Conservation (phyloP, 768 basidiomycete genomes). For the Lactifluus echinatus region DNA sequence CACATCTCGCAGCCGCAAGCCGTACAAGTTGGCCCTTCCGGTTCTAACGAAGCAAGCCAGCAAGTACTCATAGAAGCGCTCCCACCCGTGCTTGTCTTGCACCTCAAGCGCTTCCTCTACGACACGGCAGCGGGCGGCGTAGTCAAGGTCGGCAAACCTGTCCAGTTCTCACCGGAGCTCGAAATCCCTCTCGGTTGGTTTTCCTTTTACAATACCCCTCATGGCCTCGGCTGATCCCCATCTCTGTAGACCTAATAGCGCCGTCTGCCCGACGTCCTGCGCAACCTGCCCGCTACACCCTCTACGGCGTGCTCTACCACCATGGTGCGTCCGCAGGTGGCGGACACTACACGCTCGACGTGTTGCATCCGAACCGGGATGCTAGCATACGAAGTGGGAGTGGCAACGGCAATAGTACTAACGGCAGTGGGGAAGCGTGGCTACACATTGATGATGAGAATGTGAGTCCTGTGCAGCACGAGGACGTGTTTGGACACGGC, state of each 20-base stretch:
- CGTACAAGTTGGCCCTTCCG: constrained; percentile 52
- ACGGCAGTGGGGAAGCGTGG: constrained; percentile 60
- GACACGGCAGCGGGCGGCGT: constrained; percentile 67
- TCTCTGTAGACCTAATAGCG: constrained; percentile 23
- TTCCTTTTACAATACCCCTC: not conserved
- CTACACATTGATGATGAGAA: constrained; percentile 90
- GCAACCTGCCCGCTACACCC: constrained; percentile 52
- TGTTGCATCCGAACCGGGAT: constrained; percentile 65
- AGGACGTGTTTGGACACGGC: constrained; percentile 55
- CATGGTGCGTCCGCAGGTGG: constrained; percentile 86
- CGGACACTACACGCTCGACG: constrained; percentile 92
- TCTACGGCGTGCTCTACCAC: constrained; percentile 90
- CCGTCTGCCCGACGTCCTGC: constrained; percentile 37
- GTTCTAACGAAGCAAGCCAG: constrained; percentile 61
- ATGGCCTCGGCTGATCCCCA: not conserved
- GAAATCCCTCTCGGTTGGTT: constrained; percentile 59
- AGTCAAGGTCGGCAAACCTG: constrained; percentile 78
- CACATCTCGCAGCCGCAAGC: constrained; percentile 72
- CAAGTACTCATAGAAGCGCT: constrained; percentile 71
- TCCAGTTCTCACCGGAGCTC: constrained; percentile 69
- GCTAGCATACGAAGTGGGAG: constrained; percentile 18
- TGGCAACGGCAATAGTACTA: constrained; percentile 5
- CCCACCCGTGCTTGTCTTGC: constrained; percentile 78
- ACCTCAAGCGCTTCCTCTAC: constrained; percentile 88
- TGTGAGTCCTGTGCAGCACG: constrained; percentile 61